Conservation (phyloP, 805 yeast species). For the Teunomyces aglyptinius region DNA sequence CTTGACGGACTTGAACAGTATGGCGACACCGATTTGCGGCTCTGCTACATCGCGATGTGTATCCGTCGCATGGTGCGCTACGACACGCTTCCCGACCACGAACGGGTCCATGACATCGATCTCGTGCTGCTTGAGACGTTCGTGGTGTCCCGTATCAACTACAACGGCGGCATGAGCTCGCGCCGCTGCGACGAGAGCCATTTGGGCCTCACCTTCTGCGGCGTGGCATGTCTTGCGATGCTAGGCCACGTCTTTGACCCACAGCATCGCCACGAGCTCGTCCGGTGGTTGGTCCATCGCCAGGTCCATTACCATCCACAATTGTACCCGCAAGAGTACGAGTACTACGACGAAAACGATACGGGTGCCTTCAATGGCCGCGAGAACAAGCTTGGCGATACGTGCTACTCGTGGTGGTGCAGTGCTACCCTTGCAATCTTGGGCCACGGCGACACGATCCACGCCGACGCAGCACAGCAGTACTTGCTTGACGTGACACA, state of each 20-base stretch:
- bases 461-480: slow-evolving; percentile 38
- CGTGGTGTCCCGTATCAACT: slow-evolving; percentile 26
- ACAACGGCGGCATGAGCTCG: slow-evolving; percentile 74
- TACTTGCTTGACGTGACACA: slow-evolving; percentile 60
- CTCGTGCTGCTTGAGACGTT: slow-evolving; percentile 35
- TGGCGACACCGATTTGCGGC: slow-evolving; percentile 73
- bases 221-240: slow-evolving; percentile 57
- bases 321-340: slow-evolving; percentile 31
- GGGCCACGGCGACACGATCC: slow-evolving; percentile 15
- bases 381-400: slow-evolving; percentile 78
- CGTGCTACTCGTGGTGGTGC: slow-evolving; percentile 88
- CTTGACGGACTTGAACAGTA: slow-evolving; percentile 20
- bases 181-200: slow-evolving; percentile 61
- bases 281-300: slow-evolving; percentile 58
- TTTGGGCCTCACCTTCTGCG: slow-evolving; percentile 87
- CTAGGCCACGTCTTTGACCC: slow-evolving; percentile 11
- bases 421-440: slow-evolving; percentile 55
- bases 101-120: slow-evolving; percentile 41
- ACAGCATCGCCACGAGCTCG: not conserved
- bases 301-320: slow-evolving; percentile 45
- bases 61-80: slow-evolving; percentile 53
- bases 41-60: slow-evolving; percentile 69
- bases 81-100: slow-evolving; percentile 24
- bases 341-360: slow-evolving; percentile 45
- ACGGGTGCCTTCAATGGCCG: slow-evolving; percentile 86